Evolutionary conservation across 495 filamentous ascomycete genomes (phyloP).

Genomic region (Aspergillus carlsbadensis): DNA sequence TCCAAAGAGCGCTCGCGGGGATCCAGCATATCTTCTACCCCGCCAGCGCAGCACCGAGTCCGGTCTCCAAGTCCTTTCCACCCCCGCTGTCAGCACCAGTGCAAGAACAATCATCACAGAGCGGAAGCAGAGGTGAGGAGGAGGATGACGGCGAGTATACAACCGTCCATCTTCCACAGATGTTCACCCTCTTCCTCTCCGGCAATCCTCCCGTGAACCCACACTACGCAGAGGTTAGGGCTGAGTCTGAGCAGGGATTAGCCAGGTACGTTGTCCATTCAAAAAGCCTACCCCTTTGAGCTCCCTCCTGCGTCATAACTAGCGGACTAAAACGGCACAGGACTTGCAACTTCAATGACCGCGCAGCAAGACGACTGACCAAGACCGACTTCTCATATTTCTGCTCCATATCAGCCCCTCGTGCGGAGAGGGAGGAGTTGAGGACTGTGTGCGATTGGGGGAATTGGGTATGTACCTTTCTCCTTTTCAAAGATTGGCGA

Average conservation of each 20-base stretch:
- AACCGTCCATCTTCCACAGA: conserved; percentile 28
- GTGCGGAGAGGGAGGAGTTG: conserved; percentile 21
- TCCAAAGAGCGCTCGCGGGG: not conserved
- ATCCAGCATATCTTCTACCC: not conserved
- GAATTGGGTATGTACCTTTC: conserved; percentile 27
- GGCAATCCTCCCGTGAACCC: conserved; percentile 24
- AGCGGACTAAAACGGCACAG: conserved; percentile 4
- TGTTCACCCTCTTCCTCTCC: conserved; percentile 33
- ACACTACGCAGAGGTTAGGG: conserved; percentile 26
- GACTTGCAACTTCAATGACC: conserved; percentile 15
- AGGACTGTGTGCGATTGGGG: conserved; percentile 32
- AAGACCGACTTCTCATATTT: conserved; percentile 20
- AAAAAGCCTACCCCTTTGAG: too few species aligned
- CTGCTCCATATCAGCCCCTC: conserved; percentile 22
- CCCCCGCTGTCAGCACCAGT: too few species aligned
- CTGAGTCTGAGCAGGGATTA: conserved; percentile 24
- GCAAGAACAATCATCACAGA: too few species aligned
- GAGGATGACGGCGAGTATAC: not conserved
- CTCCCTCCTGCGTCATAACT: too few species aligned
- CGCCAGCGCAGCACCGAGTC: not conserved
- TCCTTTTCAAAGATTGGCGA: not conserved
- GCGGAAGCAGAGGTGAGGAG: too few species aligned
- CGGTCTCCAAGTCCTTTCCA: not conserved
- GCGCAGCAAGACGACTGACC: not conserved
- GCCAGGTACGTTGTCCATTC: conserved; percentile 11